Percentiles rank a stretch among this genome's conserved stretches.
Conservation (phyloP, 306 rosid species). For the Citrullus colocynthis region DNA sequence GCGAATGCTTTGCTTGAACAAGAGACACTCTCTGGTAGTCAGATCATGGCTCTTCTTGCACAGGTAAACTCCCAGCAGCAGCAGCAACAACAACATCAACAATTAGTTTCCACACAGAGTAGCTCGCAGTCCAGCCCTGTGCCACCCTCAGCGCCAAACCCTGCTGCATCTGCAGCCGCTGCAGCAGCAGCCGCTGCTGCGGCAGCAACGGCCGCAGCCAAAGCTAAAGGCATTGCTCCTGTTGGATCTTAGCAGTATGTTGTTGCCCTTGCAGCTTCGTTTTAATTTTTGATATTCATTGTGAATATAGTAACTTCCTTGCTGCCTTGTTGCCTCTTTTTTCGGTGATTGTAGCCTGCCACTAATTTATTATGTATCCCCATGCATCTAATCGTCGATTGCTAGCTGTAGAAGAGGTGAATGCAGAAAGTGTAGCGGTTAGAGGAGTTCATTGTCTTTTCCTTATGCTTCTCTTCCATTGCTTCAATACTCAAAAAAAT, state of each 20-base stretch:
- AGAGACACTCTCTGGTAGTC: slow-evolving; percentile 68
- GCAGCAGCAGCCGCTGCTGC: slow-evolving; percentile 58
- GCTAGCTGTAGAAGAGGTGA: slow-evolving; percentile 10
- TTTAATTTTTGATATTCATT: slow-evolving; percentile 14
- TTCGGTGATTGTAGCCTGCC: slow-evolving; percentile 10
- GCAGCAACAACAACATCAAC: slow-evolving; percentile 26
- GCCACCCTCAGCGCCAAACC: slow-evolving; percentile 44
- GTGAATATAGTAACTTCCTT: slow-evolving; percentile 42
- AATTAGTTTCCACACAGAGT: slow-evolving; percentile 27
- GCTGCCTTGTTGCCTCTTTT: not conserved
- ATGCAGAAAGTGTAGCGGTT: slow-evolving; percentile 8
- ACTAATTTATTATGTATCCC: slow-evolving; percentile 6
- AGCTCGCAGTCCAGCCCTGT: slow-evolving; percentile 40
- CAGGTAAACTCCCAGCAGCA: slow-evolving; percentile 36
- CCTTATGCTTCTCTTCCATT: slow-evolving; percentile 2
- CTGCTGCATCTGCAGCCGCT: slow-evolving; percentile 54
- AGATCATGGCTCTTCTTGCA: slow-evolving; percentile 50
- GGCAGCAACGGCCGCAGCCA: slow-evolving; percentile 65
- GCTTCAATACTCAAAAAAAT: not conserved
- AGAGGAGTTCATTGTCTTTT: not conserved
- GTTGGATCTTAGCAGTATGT: slow-evolving; percentile 44
- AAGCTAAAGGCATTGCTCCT: slow-evolving; percentile 56
- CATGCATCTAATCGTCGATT: slow-evolving; percentile 2
- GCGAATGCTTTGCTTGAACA: slow-evolving; percentile 71
- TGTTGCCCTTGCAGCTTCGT: not conserved